Evolutionary conservation across 2,329 filamentous ascomycete genomes (phyloP), one percentile per base, ranked within the genome.

Genomic region (Neophaeococcomyces mojaviensis): DNA sequence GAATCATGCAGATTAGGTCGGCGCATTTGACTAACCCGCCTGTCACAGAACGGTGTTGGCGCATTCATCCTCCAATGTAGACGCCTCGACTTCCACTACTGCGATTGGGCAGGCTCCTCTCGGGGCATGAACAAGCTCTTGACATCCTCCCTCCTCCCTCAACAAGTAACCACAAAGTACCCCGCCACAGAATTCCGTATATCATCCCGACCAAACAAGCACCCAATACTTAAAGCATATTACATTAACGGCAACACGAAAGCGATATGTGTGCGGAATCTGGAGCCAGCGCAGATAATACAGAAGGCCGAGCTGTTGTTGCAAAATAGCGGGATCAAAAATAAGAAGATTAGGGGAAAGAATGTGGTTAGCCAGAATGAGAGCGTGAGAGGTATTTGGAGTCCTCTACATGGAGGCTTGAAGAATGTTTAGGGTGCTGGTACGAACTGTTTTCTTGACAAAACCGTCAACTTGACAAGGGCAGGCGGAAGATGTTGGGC

Each of bases 31-130:
- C 28, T 38, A 18, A 24, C 28, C 34, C 22, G 9, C 28, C 32
- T n/a, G 42, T 44, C 55, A 39, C 60, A 97, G 89, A 97, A 98
- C 73, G 92, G 92, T 76, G 77, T 97, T 57, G 90, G 90, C 61
- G 86, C 89, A 64, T 97, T 97, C 74, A 87, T 98, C 68, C 79
- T 96, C 48, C 90, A 95, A 73, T 98, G 92, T 81, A 94, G 88
- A 75, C 86, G 84, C 63, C 74, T 98, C 66, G 87, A 95, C 66
- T 87, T 98, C 63, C 86, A 94, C 72, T 98, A 95, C 73, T 97
- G 92, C 74, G 88, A 97, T 76, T 89, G 85, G 79, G 87, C 86
- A 48, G 92, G 89, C 53, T 94, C 87, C 66, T 97, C 90, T 31
- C 81, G 73, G 61, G 92, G 92, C 63, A 96, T 97, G 88, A 92